These are phyloP conservation scores for Fusarium sp. DNA, from an alignment of 2,329 filamentous ascomycete genomes.

Conservation along the genomic window DNA sequence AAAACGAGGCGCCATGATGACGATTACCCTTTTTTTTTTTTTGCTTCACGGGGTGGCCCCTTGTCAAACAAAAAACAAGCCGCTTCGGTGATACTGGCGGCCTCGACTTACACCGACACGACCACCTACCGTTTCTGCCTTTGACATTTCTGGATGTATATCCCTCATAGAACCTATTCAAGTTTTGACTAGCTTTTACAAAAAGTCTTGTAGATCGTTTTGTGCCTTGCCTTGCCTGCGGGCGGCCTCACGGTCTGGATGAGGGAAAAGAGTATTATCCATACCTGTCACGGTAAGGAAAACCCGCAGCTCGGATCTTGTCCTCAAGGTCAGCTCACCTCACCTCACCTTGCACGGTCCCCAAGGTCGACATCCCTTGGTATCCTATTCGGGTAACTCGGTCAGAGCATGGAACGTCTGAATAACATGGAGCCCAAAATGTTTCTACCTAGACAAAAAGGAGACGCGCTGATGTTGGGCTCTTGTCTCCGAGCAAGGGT, in stretches of 20 bases:
- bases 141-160: constrained; percentile 25
- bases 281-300: neutral
- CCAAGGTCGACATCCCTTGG: neutral
- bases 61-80: constrained; percentile 8
- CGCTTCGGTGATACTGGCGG: constrained; percentile 32
- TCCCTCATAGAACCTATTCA: constrained; percentile 25
- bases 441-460: neutral
- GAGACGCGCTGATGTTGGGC: constrained; percentile 22
- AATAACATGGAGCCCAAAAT: constrained; percentile 28
- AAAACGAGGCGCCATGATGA: constrained; percentile 4
- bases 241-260: constrained; percentile 29
- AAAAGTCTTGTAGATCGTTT: neutral
- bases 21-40: neutral
- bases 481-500: constrained; percentile 23
- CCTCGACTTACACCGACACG: constrained; percentile 30
- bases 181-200: neutral
- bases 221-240: neutral
- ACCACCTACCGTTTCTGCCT: constrained; percentile 19
- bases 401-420: constrained; percentile 23
- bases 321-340: constrained; percentile 37
- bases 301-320: neutral
- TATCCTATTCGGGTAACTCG: constrained; percentile 24
- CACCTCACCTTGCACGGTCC: constrained; percentile 25
- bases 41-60: constrained; percentile 1
- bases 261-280: constrained; percentile 4